Evolutionary conservation across 2,329 filamentous ascomycete genomes (phyloP).

Genomic region (Xylariaceae sp.): DNA sequence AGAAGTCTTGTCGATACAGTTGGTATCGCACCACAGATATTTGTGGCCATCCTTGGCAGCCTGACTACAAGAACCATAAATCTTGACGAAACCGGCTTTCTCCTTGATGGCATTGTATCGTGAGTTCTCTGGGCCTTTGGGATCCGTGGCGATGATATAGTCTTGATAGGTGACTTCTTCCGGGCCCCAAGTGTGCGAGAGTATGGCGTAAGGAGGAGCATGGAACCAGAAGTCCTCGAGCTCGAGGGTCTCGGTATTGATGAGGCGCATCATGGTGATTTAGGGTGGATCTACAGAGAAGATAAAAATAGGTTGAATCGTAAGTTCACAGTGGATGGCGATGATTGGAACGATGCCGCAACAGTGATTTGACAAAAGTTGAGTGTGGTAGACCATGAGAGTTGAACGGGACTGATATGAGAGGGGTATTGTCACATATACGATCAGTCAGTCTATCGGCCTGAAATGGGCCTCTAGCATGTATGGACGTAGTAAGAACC

Average conservation of each 20-base stretch:
- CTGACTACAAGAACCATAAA: constrained; percentile 29
- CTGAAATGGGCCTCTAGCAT: no score
- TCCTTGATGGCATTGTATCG: constrained; percentile 17
- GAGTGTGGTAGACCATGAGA: no score
- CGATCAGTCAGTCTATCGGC: no score
- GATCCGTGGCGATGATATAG: neutral
- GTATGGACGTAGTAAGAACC: no score
- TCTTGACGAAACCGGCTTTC: constrained; percentile 33
- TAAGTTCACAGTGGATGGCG: neutral
- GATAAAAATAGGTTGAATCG: neutral
- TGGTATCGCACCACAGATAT: constrained; percentile 37
- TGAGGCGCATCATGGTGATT: constrained; percentile 32
- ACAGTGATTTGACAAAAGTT: no score
- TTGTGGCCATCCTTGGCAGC: constrained; percentile 22
- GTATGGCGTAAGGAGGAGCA: constrained; percentile 34
- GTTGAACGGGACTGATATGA: no score
- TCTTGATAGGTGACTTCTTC: constrained; percentile 34
- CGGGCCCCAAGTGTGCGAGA: constrained; percentile 37
- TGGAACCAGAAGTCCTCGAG: constrained; percentile 30
- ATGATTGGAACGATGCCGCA: no score
- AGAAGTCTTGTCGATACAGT: constrained; percentile 35
- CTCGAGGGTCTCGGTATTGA: constrained; percentile 33
- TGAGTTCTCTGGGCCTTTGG: neutral
- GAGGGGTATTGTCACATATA: no score
- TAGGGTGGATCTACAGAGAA: no score